A percentile compares a stretch with the other conserved stretches of the same genome.
Evolutionary conservation across 2,329 filamentous ascomycete species (phyloP).

Genomic region (Aspergillus sp.): DNA sequence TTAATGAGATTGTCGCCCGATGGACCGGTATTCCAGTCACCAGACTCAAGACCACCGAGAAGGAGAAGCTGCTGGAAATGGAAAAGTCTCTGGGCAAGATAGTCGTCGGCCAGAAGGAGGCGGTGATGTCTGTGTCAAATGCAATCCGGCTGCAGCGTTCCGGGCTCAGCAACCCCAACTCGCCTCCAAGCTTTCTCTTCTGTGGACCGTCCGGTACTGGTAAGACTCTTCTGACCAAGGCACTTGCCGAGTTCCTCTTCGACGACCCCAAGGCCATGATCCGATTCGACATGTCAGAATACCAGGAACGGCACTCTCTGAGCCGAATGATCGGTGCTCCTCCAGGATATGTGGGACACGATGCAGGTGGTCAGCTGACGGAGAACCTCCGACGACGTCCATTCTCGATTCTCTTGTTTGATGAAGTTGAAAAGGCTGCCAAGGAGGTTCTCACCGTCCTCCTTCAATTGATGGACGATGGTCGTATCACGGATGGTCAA

Average conservation of each 20-base stretch:
- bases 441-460: conserved; percentile 96
- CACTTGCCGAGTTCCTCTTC: conserved; percentile 94
- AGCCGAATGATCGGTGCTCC: conserved; percentile 97
- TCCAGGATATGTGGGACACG: conserved; percentile 94
- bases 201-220: conserved; percentile 97
- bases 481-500: conserved; percentile 96
- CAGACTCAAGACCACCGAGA: conserved; percentile 87
- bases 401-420: conserved; percentile 96
- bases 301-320: conserved; percentile 92
- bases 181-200: conserved; percentile 97
- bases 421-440: conserved; percentile 97
- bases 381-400: conserved; percentile 90
- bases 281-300: conserved; percentile 98
- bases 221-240: conserved; percentile 96
- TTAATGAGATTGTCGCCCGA: conserved; percentile 95
- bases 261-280: conserved; percentile 98
- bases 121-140: conserved; percentile 87
- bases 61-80: conserved; percentile 98
- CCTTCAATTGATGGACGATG: conserved; percentile 99
- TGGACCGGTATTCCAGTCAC: conserved; percentile 99
- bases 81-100: conserved; percentile 77
- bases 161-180: conserved; percentile 90
- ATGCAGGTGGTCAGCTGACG: conserved; percentile 91
- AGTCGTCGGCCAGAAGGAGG: conserved; percentile 91
- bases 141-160: conserved; percentile 93